Base-by-base conservation (phyloP, 2,329 filamentous ascomycete species). In the Cladophialophora bantiana region DNA sequence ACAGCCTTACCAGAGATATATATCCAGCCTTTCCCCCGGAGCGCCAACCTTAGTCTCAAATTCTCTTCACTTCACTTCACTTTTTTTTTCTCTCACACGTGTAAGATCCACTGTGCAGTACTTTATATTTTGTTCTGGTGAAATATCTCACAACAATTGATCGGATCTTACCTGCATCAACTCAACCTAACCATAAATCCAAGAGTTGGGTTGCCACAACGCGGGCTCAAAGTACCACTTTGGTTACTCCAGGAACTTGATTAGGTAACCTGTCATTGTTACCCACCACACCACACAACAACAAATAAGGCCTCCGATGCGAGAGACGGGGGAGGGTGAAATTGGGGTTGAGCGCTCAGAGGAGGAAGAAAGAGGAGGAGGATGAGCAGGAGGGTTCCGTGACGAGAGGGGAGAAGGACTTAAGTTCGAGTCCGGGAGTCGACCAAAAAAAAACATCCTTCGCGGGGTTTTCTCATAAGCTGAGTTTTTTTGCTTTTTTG, bases 331-430 rank as follows among this genome's bases (percentile, higher is more conserved):
- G 31, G 13, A 36, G 52, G 52, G 34, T 26, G 10, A 12, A 35
- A 55, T 54, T 26, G 52, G 52, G 52, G 52, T 55, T 55, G 52
- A 55, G 26, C 52, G 52, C 52, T 55, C 52, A 55, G 40, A 13
- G 52, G 52, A 34, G 52, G 52, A 55, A 55, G 52, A 55, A 55
- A 55, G 52, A 55, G 52, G 5, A n/a, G 52, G 52, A 35, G 26
- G 52, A 4, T 5, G 52, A 55, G 52, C 52, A 55, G 52, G 52
- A 35, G 52, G 52, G 52, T 9, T 32, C 52, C 52, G 52, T 20
- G 20, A 7, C 52, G 52, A 54, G 52, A 54, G 52, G 52, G 20
- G 52, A 54, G 52, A 35, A 32, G 52, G 42, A 1, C 42, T 20
- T 26, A 26, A 26, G 26, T 26, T 7, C 42, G 20, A 48, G 42